A percentile compares a stretch with the other conserved stretches of the same genome.
Evolutionary conservation across 139 green algal genomes (phyloP).

Genomic region (Marvania coccoides): DNA sequence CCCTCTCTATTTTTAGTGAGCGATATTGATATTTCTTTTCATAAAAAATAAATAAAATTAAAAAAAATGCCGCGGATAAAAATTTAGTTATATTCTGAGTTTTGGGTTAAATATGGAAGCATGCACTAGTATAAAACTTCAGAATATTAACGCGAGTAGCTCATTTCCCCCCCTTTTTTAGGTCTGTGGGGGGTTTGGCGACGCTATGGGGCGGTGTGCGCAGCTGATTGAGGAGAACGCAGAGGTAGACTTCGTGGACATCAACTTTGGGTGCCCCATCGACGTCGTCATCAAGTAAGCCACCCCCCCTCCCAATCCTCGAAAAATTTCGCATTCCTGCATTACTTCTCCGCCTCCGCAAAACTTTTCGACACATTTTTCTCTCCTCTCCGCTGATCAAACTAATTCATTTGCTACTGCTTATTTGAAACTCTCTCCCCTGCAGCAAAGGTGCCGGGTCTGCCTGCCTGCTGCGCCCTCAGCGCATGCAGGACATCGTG

Average conservation of each 20-base stretch:
- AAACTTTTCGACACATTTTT: too few species aligned
- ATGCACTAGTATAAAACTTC: too few species aligned
- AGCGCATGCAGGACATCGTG: slow-evolving; percentile 66
- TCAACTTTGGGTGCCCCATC: slow-evolving; percentile 94
- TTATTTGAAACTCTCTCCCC: not conserved
- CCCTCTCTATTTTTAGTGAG: too few species aligned
- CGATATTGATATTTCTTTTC: not conserved
- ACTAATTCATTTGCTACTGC: not conserved
- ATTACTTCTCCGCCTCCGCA: too few species aligned
- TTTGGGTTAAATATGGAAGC: too few species aligned
- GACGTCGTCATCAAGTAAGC: slow-evolving; percentile 52
- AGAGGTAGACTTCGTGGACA: slow-evolving; percentile 85
- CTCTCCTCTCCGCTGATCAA: too few species aligned
- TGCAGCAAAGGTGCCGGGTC: slow-evolving; percentile 55
- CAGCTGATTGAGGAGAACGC: slow-evolving; percentile 70
- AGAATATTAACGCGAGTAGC: too few species aligned
- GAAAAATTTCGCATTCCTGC: not conserved
- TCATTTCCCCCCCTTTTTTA: slow-evolving; percentile 13
- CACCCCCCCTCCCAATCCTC: slow-evolving; percentile 2
- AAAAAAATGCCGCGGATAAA: too few species aligned
- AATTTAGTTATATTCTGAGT: too few species aligned
- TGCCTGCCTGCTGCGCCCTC: slow-evolving; percentile 66
- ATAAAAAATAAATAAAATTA: too few species aligned
- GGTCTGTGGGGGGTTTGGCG: slow-evolving; percentile 79
- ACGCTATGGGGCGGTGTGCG: slow-evolving; percentile 59